These are phyloP conservation scores for Xanthoceras sorbifolium DNA, from an alignment of 345 rosid species.

Conservation along the genomic window DNA sequence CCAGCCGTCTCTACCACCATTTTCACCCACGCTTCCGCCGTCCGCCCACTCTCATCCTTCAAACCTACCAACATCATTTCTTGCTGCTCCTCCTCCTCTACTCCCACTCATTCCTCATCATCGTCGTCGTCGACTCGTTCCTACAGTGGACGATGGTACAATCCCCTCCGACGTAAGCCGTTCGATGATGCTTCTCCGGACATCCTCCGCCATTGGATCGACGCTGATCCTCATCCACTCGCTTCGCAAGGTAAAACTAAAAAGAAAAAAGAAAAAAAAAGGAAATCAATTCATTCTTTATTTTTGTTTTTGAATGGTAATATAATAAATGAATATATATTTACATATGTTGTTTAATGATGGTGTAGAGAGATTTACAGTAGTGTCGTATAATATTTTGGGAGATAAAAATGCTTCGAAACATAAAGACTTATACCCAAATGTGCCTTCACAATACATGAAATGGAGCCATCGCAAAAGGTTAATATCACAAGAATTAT, in stretches of 20 bases:
- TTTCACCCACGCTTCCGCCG: background rate
- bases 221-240: conserved; percentile 44
- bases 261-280: no score
- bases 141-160: conserved; percentile 39
- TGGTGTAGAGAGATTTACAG: conserved; percentile 54
- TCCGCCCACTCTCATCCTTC: background rate
- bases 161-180: conserved; percentile 34
- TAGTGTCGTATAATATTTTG: conserved; percentile 77
- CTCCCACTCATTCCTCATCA: background rate
- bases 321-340: background rate
- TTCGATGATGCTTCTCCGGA: conserved; percentile 37
- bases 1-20: background rate
- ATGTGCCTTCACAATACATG: conserved; percentile 53
- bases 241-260: conserved; percentile 43
- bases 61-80: background rate
- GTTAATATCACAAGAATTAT: conserved; percentile 60
- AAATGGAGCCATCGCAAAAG: conserved; percentile 71
- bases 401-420: conserved; percentile 66
- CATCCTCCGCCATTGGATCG: conserved; percentile 63
- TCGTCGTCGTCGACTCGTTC: background rate
- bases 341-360: conserved; percentile 6
- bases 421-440: conserved; percentile 62
- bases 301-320: background rate
- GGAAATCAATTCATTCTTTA: background rate
- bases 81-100: background rate